Percentiles rank a stretch among this genome's conserved stretches.
Conservation (phyloP, 2,329 filamentous ascomycete species). For the Microcyclosporella mali region DNA sequence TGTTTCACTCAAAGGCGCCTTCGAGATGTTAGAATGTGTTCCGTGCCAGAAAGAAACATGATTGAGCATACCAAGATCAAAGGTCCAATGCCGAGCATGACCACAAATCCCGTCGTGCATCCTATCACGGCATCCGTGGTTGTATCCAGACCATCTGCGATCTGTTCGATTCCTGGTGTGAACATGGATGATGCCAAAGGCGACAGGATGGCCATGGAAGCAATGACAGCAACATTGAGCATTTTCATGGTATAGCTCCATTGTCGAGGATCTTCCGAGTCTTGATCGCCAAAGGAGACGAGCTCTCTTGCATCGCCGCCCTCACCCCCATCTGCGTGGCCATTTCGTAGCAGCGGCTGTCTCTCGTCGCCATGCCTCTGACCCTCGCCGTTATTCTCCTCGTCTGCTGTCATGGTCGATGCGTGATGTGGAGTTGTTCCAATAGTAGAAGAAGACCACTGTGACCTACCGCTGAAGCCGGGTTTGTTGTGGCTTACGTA, state of each 20-base stretch:
- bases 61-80: conserved; percentile 36
- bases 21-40: not conserved
- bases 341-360: conserved; percentile 33
- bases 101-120: conserved; percentile 47
- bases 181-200: conserved; percentile 48
- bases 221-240: conserved; percentile 46
- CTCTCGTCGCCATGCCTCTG: conserved; percentile 28
- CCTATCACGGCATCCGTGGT: conserved; percentile 40
- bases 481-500: too few relatives aligned
- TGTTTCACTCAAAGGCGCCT: conserved; percentile 40
- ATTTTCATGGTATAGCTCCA: conserved; percentile 43
- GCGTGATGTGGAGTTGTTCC: not conserved
- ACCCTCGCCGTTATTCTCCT: not conserved
- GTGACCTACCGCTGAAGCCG: too few relatives aligned
- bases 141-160: conserved; percentile 42
- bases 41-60: not conserved
- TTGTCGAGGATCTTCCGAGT: conserved; percentile 41
- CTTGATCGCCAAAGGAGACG: conserved; percentile 32
- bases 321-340: conserved; percentile 31
- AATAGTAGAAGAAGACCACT: not conserved
- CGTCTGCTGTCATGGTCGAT: conserved; percentile 1
- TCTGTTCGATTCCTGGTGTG: conserved; percentile 46
- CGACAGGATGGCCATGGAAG: conserved; percentile 45
- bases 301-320: conserved; percentile 28
- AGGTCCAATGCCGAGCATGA: conserved; percentile 45